Conservation (phyloP, 2,329 filamentous ascomycete species). For the Herpotrichia juniperi region DNA sequence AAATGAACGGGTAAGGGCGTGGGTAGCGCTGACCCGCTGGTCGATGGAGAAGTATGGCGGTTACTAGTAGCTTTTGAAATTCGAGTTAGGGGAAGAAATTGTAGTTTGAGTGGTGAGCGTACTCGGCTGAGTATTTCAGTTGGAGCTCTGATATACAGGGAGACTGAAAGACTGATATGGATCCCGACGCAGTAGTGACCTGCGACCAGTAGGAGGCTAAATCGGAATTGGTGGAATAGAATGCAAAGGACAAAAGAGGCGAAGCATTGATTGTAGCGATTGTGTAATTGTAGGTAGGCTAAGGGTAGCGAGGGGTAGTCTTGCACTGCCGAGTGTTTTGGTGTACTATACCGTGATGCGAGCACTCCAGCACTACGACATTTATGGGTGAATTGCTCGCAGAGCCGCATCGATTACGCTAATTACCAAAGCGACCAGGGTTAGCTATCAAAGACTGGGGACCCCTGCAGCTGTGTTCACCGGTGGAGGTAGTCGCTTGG, state of each 20-base stretch:
- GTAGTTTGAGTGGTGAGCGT: neutral
- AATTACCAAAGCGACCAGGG: slow-evolving; percentile 1
- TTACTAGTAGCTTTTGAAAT: neutral
- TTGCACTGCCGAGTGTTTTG: slow-evolving; percentile 38
- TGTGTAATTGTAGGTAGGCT: slow-evolving; percentile 26
- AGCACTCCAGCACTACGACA: slow-evolving; percentile 26
- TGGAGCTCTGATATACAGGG: neutral
- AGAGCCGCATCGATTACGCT: slow-evolving; percentile 39
- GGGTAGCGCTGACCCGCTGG: neutral
- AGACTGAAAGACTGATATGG: slow-evolving; percentile 3
- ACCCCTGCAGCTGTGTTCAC: slow-evolving; percentile 32
- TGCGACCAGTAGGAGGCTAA: slow-evolving; percentile 13
- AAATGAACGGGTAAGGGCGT: neutral
- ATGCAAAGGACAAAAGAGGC: slow-evolving; percentile 30
- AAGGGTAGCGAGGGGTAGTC: slow-evolving; percentile 18
- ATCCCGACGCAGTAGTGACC: neutral
- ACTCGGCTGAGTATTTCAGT: neutral
- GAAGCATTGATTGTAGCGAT: slow-evolving; percentile 26
- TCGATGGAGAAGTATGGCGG: neutral
- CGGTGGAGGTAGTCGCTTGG: slow-evolving; percentile 24
- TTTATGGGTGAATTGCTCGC: slow-evolving; percentile 39
- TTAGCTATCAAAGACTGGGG: neutral
- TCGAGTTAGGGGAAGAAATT: neutral
- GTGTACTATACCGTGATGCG: slow-evolving; percentile 24
- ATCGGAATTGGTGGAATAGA: slow-evolving; percentile 12